Percentiles rank a stretch among this genome's conserved stretches.
phyloP scores from a whole-genome alignment of 148 eudicot genomes.

The Rhododendron mucronatum region DNA sequence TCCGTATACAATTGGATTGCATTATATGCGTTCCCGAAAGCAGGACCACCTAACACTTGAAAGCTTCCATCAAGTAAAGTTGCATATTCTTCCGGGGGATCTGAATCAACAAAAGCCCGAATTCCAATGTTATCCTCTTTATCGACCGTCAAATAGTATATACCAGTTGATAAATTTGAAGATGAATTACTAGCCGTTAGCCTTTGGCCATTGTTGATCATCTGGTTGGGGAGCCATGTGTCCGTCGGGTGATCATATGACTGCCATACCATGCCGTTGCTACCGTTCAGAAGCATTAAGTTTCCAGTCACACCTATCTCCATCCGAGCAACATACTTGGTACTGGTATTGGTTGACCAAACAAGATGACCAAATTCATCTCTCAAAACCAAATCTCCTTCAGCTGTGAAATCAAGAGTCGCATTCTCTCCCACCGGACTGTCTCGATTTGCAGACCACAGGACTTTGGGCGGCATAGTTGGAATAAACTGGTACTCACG shows the following conservation, averaged over 20 bases:
- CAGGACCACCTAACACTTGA: neutral
- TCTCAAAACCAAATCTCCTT: conserved; percentile 17
- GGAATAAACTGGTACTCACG: neutral
- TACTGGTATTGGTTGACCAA: conserved; percentile 28
- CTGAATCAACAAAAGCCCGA: conserved; percentile 4
- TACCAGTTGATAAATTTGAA: neutral
- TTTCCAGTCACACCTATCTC: neutral
- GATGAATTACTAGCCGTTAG: conserved; percentile 7
- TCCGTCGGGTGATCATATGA: conserved; percentile 29
- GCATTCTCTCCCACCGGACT: conserved; percentile 15
- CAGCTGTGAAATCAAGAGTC: conserved; percentile 17
- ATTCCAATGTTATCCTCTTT: neutral
- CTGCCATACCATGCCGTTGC: conserved; percentile 17
- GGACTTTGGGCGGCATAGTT: conserved; percentile 2
- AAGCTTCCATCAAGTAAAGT: neutral
- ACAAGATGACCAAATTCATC: conserved; percentile 17
- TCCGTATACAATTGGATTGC: neutral
- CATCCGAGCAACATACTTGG: conserved; percentile 8
- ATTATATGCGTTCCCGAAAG: neutral
- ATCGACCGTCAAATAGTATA: conserved; percentile 8
- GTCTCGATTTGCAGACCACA: conserved; percentile 31
- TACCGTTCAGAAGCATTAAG: neutral
- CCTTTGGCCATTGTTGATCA: neutral
- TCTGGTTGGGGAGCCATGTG: conserved; percentile 19
- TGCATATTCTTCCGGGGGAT: conserved; percentile 1